A percentile compares a stretch with the other conserved stretches of the same genome.
Conservation (phyloP, 2,329 filamentous ascomycete genomes). For the Ceratocystiopsis sp. region DNA sequence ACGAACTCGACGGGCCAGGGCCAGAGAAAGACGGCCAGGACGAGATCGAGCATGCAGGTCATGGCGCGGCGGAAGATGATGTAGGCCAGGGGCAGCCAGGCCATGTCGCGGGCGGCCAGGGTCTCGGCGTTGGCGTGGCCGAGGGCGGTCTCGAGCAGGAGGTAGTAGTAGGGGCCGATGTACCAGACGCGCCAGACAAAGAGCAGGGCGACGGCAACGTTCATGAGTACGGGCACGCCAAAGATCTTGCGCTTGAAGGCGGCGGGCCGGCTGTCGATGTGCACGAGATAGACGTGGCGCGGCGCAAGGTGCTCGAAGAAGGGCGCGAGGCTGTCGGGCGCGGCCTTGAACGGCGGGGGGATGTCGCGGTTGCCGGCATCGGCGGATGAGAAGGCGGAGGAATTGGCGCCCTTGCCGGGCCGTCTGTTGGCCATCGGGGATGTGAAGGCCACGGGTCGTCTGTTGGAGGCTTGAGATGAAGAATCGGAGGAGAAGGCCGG, state of each 20-base stretch:
- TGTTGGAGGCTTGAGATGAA: no score
- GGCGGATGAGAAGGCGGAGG: no score
- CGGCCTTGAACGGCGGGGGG: constrained; percentile 51
- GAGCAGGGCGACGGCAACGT: constrained; percentile 45
- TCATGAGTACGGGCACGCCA: constrained; percentile 59
- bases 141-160: constrained; percentile 44
- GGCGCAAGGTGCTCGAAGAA: constrained; percentile 51
- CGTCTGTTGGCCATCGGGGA: constrained; percentile 9
- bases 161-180: constrained; percentile 57
- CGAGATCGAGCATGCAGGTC: constrained; percentile 58
- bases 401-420: constrained; percentile 11
- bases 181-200: constrained; percentile 52
- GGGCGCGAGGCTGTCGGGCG: constrained; percentile 43
- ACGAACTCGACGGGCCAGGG: constrained; percentile 62
- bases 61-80: constrained; percentile 42
- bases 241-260: constrained; percentile 73
- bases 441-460: no score
- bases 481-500: no score
- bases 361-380: no score
- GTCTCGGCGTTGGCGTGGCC: constrained; percentile 50
- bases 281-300: constrained; percentile 64
- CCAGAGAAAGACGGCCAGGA: constrained; percentile 49
- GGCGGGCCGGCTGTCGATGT: constrained; percentile 56
- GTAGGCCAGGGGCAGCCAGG: constrained; percentile 37
- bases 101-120: constrained; percentile 38